Evolutionary conservation across 495 filamentous ascomycete genomes (phyloP).

Genomic region (Choiromyces venosus): DNA sequence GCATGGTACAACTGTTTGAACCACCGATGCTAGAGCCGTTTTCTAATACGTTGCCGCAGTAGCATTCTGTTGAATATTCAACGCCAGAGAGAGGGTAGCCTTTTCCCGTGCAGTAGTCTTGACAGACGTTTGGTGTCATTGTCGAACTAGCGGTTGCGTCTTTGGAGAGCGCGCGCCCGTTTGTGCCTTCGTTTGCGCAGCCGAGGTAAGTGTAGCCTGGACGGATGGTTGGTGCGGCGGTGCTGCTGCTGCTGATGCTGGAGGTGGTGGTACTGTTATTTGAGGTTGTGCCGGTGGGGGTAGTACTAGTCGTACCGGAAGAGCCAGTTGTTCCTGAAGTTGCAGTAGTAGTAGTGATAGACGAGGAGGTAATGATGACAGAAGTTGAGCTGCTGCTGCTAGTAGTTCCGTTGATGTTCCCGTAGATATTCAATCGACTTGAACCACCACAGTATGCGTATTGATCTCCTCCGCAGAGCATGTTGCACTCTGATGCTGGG

Average conservation of each 20-base stretch:
- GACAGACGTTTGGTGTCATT: slow-evolving; percentile 57
- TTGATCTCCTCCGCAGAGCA: slow-evolving; percentile 26
- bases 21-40: slow-evolving; percentile 25
- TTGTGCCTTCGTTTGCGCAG: slow-evolving; percentile 56
- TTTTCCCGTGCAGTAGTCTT: slow-evolving; percentile 44
- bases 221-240: slow-evolving; percentile 3
- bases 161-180: slow-evolving; percentile 56
- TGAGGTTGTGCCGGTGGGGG: slow-evolving; percentile 12
- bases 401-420: not conserved
- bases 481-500: slow-evolving; percentile 18
- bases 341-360: not conserved
- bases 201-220: slow-evolving; percentile 56
- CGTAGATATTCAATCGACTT: slow-evolving; percentile 14
- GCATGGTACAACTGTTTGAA: slow-evolving; percentile 23
- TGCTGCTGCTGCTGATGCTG: not conserved
- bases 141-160: slow-evolving; percentile 48
- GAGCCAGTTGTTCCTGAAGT: not conserved
- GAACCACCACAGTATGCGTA: slow-evolving; percentile 23
- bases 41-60: slow-evolving; percentile 53
- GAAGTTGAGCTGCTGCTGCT: not conserved
- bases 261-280: not conserved
- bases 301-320: not conserved
- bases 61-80: slow-evolving; percentile 67
- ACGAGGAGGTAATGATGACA: not conserved
- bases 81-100: slow-evolving; percentile 56